phyloP scores from a whole-genome alignment of 192 early-diverging fungal species.

The Rhizophlyctis rosea region DNA sequence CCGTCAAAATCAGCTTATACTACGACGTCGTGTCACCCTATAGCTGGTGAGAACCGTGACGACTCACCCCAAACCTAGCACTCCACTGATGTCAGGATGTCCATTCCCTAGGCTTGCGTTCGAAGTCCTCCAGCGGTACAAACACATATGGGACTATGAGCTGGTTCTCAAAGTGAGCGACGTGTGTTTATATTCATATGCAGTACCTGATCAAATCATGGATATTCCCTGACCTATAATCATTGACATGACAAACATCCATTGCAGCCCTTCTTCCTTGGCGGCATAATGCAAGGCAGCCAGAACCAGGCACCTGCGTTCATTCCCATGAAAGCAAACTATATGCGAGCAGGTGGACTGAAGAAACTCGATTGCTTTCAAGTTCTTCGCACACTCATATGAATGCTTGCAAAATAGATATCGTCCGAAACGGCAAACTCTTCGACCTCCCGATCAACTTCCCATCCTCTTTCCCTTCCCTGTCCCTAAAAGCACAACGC shows the following conservation, averaged over 20 bases:
- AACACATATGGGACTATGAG: background rate
- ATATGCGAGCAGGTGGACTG: no score
- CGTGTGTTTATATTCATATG: no score
- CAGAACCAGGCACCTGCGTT: background rate
- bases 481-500: constrained; percentile 31
- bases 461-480: constrained; percentile 19
- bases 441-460: background rate
- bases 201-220: no score
- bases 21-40: background rate
- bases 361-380: no score
- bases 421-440: background rate
- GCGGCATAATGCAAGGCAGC: background rate
- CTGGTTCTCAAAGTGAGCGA: background rate
- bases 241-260: no score
- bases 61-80: no score
- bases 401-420: background rate
- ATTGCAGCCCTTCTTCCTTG: background rate
- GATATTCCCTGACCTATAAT: no score
- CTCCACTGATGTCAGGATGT: no score
- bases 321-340: background rate
- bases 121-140: background rate
- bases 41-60: background rate
- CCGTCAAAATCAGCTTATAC: background rate
- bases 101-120: background rate
- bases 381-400: background rate